A percentile compares a stretch with the other conserved stretches of the same genome.
Evolutionary conservation across 805 yeast species (phyloP).

Genomic region (Grigorovia yakushimaensis): DNA sequence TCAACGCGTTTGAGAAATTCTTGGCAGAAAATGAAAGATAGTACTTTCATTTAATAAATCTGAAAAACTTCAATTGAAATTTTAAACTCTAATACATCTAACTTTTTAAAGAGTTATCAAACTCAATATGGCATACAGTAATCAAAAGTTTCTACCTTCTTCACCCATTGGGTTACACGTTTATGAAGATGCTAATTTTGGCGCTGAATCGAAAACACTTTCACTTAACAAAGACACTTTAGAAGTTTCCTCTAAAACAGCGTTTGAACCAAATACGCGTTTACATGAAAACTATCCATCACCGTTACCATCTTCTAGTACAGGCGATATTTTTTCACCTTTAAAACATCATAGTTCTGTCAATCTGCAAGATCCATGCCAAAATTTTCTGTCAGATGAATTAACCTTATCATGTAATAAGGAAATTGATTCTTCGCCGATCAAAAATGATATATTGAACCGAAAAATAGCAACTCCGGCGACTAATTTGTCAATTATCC

Average conservation of each 20-base stretch:
- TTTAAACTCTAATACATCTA: no score
- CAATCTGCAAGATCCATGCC: no score
- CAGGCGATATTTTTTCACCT: constrained; percentile 35
- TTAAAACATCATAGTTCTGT: no score
- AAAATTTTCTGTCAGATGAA: neutral
- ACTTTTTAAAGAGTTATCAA: no score
- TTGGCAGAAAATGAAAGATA: no score
- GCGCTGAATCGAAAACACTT: neutral
- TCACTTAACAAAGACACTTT: neutral
- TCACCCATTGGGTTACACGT: neutral
- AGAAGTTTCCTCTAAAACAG: neutral
- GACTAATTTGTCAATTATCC: no score
- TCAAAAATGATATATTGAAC: no score
- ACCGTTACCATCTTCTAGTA: constrained; percentile 59
- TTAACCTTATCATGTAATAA: constrained; percentile 1
- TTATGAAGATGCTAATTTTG: neutral
- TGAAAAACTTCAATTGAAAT: no score
- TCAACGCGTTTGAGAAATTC: no score
- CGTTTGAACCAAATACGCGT: neutral
- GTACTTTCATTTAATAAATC: no score
- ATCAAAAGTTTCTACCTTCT: constrained; percentile 1
- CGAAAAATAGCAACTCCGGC: no score
- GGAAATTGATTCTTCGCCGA: neutral
- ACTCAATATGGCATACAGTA: neutral
- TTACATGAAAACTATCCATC: constrained; percentile 49